Evolutionary conservation across 306 rosid genomes (phyloP).

Genomic region (Fragaria iinumae): DNA sequence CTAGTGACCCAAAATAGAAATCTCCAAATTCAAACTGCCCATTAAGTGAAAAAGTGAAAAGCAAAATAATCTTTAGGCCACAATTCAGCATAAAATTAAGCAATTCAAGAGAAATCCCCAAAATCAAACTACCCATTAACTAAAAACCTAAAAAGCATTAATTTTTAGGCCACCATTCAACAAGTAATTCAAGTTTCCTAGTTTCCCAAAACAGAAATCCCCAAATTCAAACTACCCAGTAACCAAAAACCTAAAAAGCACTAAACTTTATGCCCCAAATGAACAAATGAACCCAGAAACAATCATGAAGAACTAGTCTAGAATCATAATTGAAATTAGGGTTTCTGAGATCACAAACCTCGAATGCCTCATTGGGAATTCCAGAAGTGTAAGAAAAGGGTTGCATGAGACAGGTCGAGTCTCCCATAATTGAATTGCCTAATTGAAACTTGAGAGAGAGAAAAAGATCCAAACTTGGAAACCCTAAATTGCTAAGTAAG

Average conservation of each 20-base stretch:
- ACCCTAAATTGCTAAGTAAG: constrained; percentile 14
- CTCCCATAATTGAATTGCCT: constrained; percentile 56
- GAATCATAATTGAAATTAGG: background rate
- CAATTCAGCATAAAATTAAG: background rate
- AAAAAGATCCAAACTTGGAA: constrained; percentile 43
- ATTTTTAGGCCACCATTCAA: background rate
- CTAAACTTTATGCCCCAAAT: background rate
- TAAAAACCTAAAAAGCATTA: background rate
- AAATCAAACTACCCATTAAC: background rate
- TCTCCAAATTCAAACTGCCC: background rate
- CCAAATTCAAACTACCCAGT: background rate
- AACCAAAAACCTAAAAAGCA: background rate
- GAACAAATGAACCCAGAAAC: background rate
- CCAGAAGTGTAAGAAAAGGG: constrained; percentile 88
- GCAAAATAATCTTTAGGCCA: background rate
- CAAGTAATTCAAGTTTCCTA: constrained; percentile 5
- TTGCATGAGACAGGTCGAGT: constrained; percentile 86
- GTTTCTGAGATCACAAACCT: constrained; percentile 39
- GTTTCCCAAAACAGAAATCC: background rate
- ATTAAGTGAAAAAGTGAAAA: background rate
- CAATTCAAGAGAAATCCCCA: background rate
- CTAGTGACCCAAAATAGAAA: background rate
- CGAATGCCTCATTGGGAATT: constrained; percentile 62
- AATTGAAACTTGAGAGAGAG: constrained; percentile 7
- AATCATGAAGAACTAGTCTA: constrained; percentile 21